Conservation (phyloP, 352 stramenopile genomes). For the Blastocystis sp. region DNA sequence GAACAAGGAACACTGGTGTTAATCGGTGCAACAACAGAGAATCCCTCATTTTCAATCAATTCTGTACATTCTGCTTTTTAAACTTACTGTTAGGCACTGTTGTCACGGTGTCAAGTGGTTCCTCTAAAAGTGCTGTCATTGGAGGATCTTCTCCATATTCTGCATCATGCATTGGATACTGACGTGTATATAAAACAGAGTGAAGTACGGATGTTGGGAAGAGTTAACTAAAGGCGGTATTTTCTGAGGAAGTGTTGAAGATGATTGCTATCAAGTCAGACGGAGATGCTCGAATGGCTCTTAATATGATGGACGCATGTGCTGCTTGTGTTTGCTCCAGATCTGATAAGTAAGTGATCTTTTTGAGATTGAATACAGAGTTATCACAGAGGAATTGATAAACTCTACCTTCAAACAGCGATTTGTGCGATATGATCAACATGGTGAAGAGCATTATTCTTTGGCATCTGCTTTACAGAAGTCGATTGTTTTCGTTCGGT, state of each 20-base stretch:
- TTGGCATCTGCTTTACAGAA: slow-evolving; percentile 82
- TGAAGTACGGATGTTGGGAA: not conserved
- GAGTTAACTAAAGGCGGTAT: slow-evolving; percentile 48
- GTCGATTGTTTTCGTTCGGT: slow-evolving; percentile 71
- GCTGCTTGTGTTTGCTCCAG: slow-evolving; percentile 70
- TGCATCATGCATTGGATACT: slow-evolving; percentile 74
- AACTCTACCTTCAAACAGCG: slow-evolving; percentile 77
- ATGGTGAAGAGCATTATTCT: slow-evolving; percentile 82
- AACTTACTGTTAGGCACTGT: slow-evolving; percentile 10
- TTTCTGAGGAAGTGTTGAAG: slow-evolving; percentile 74
- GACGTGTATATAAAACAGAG: not conserved
- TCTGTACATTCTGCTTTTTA: not conserved
- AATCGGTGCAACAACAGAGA: slow-evolving; percentile 83
- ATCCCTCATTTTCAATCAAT: slow-evolving; percentile 83
- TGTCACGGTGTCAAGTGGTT: slow-evolving; percentile 70
- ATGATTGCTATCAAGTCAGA: slow-evolving; percentile 78
- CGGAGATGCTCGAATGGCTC: slow-evolving; percentile 78
- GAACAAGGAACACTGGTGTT: slow-evolving; percentile 81
- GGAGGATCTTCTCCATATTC: slow-evolving; percentile 76
- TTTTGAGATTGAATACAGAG: slow-evolving; percentile 69
- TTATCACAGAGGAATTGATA: slow-evolving; percentile 75
- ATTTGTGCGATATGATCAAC: slow-evolving; percentile 80
- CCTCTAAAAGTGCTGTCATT: slow-evolving; percentile 77
- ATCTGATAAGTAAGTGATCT: slow-evolving; percentile 73
- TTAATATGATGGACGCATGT: slow-evolving; percentile 79